These are phyloP conservation scores for Crocinoboletus sp. DNA, from an alignment of 1,284 basidiomycete species.

Conservation along the genomic window DNA sequence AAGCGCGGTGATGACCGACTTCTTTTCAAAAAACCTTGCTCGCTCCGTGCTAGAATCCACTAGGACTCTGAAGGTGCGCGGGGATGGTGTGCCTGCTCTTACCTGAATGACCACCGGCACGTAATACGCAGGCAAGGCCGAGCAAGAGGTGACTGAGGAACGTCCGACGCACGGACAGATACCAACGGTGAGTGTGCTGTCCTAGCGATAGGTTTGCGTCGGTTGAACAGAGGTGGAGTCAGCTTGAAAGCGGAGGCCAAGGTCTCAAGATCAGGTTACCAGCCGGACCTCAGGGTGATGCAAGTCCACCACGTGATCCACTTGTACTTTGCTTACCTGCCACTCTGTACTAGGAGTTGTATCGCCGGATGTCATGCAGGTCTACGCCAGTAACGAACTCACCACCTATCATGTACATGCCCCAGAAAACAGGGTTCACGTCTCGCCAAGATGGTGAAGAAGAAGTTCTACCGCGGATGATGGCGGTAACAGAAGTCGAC, in stretches of 20 bases:
- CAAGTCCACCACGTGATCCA: not conserved
- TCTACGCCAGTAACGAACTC: constrained; percentile 28
- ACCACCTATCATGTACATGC: constrained; percentile 30
- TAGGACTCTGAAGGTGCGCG: too few species aligned
- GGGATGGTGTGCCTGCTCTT: too few species aligned
- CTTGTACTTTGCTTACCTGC: constrained; percentile 1
- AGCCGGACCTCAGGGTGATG: constrained; percentile 19
- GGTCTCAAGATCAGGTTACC: constrained; percentile 28
- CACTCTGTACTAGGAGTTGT: constrained; percentile 18
- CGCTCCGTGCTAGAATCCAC: too few species aligned
- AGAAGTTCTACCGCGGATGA: constrained; percentile 25
- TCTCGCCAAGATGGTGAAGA: constrained; percentile 32
- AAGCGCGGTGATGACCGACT: too few species aligned
- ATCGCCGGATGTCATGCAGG: constrained; percentile 26
- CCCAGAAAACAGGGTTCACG: constrained; percentile 23
- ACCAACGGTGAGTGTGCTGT: constrained; percentile 16
- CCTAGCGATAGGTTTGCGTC: not conserved
- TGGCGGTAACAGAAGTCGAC: constrained; percentile 25
- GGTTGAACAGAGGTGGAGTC: not conserved
- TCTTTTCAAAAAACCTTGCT: too few species aligned
- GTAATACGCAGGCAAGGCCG: too few species aligned
- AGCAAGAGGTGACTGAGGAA: constrained; percentile 29
- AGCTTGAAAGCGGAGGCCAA: constrained; percentile 27
- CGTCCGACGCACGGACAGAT: constrained; percentile 29
- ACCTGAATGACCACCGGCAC: too few species aligned